Base-by-base conservation (phyloP, 768 basidiomycete genomes). In the Hemileccinum rubropunctum region DNA sequence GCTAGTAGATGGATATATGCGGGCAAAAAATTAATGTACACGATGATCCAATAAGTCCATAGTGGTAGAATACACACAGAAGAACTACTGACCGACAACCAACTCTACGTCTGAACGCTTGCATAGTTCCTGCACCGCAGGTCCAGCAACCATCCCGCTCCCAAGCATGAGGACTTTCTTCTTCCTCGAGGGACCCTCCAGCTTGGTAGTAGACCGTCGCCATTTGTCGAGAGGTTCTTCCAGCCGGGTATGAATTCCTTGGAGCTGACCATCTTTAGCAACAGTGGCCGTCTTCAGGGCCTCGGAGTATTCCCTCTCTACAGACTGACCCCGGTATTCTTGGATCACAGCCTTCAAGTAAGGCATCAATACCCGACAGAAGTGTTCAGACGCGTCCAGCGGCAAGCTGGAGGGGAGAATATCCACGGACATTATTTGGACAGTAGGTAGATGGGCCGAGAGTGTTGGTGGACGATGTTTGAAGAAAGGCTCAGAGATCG, bases 61-160 rank as follows among this genome's bases (percentile, higher is more conserved):
- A 11, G 13, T 45, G 23, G 38, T 48, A 51, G 37, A 28, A 54
- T 45, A 56, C 44, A 51, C 52, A 45, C 51, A 47, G 43, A 44
- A 37, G 17, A 23, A 30, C 20, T 37, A 77, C 85, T 62, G 53
- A 93, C 93, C 93, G 52, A 97, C 81, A 6, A 88, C 66, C 26
- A 97, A 67, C 47, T 84, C 76, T 0, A 94, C 70, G 55, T 91
- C 86, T 0, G 62, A 57, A 48, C 83, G 71, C 54, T 74, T 74
- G 37, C 80, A 79, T 42, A 97, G 76, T 60, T 87, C 79, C 45
- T 88, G 81, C 3, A 92, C 84, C 0, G 90, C 89, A 14, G 95
- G 95, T 3, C 86, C 87, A 5, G 93, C 91, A 17, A 98, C 95
- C 84, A 97, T 92, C n/a, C 95, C 95, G 47, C 89, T 92, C 8